Percentiles rank a stretch among this genome's conserved stretches.
Evolutionary conservation across 2,329 filamentous ascomycete genomes (phyloP).

Genomic region (Xylaria sp.): DNA sequence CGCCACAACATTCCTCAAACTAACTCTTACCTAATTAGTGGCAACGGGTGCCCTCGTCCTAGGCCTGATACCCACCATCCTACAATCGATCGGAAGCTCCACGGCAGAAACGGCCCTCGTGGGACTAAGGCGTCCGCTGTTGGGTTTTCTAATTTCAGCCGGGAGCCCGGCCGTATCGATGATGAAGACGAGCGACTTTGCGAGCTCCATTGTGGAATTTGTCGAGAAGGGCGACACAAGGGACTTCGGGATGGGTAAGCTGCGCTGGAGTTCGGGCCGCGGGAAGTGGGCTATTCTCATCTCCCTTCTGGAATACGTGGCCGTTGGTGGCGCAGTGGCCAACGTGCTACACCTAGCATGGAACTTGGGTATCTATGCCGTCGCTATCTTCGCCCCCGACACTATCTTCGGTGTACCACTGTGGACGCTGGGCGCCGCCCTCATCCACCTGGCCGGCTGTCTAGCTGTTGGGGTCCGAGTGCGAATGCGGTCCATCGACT

Average conservation of each 20-base stretch:
- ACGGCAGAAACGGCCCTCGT: constrained; percentile 38
- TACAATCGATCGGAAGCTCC: constrained; percentile 36
- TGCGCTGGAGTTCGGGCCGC: constrained; percentile 22
- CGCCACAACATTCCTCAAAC: neutral
- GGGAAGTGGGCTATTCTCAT: constrained; percentile 23
- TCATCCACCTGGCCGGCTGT: constrained; percentile 39
- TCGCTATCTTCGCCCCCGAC: constrained; percentile 42
- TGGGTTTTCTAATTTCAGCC: constrained; percentile 37
- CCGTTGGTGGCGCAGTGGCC: constrained; percentile 39
- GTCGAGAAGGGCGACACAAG: constrained; percentile 20
- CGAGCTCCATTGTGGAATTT: constrained; percentile 17
- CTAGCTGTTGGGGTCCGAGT: constrained; percentile 37
- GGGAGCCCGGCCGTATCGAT: constrained; percentile 37
- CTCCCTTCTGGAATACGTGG: constrained; percentile 37
- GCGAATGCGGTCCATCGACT: constrained; percentile 16
- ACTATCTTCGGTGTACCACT: constrained; percentile 41
- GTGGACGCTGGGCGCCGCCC: constrained; percentile 42
- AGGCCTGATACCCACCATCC: constrained; percentile 39
- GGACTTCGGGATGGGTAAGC: constrained; percentile 17
- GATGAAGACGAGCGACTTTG: constrained; percentile 35
- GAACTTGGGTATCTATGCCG: constrained; percentile 42
- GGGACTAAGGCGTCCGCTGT: constrained; percentile 29
- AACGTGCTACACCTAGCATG: constrained; percentile 44
- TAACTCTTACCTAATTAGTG: constrained; percentile 22
- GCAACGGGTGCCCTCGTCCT: constrained; percentile 38